Evolutionary conservation across 306 rosid genomes (phyloP).

Genomic region (Casuarina cunninghamiana): DNA sequence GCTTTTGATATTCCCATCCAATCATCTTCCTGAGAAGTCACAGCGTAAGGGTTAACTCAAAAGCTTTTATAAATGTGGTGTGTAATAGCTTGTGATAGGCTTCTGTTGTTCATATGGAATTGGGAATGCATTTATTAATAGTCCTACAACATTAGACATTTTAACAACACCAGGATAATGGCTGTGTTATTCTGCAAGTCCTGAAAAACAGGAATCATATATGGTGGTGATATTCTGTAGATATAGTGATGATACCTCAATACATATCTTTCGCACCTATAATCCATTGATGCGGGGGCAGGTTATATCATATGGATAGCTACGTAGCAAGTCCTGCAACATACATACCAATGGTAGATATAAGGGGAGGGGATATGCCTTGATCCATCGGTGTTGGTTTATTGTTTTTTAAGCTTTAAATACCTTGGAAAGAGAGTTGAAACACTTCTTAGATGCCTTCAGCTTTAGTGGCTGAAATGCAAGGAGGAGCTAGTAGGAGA

Average conservation of each 20-base stretch:
- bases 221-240: not conserved
- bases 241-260: not conserved
- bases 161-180: not conserved
- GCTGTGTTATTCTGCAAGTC: not conserved
- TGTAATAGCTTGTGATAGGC: not conserved
- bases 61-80: constrained; percentile 8
- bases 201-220: not conserved
- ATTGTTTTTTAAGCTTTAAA: not conserved
- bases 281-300: not conserved
- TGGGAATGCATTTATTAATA: not conserved
- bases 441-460: not conserved
- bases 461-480: not conserved
- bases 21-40: constrained; percentile 83
- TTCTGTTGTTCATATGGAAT: constrained; percentile 14
- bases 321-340: not conserved
- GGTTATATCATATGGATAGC: not conserved
- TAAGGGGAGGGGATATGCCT: constrained; percentile 1
- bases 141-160: not conserved
- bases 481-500: not conserved
- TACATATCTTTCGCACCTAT: not conserved
- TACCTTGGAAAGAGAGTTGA: not conserved
- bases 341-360: not conserved
- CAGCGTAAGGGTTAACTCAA: constrained; percentile 65
- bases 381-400: not conserved
- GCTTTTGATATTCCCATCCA: constrained; percentile 83